Base-by-base conservation (phyloP, 169 alveolate genomes). In the Plasmodium adleri region DNA sequence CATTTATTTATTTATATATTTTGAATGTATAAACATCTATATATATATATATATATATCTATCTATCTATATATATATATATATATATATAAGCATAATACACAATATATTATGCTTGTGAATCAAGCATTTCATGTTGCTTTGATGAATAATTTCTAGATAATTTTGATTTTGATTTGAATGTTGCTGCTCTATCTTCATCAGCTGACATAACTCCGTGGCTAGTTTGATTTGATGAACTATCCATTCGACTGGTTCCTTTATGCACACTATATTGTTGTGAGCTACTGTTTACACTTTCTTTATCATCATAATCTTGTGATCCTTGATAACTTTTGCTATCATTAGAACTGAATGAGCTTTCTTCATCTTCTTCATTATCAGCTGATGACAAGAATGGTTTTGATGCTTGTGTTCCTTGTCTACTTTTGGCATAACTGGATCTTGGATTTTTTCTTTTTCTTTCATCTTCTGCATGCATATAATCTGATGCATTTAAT, bases 401-500 rank as follows among this genome's bases (percentile, higher is more conserved):
- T 60, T 83, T 83, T 13, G 91, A 68, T 9, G 83, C 91, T 71
- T 83, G 91, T 3, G 91, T 68, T 2, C 91, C 72, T 58, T 70
- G 91, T 39, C 85, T 70, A 22, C 73, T 83, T 59, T 83, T 83
- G 39, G 91, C 83, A 54, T 83, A 83, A 45, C 15, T 70, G 8
- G 91, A 54, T 83, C 49, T 13, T 45, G 67, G 28, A 2, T 20
- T 67, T 66, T 70, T 83, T 13, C 91, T 83, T 56, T 68, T 67
- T 47, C 91, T 28, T 60, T 70, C 88, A 4, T 76, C 91, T 83
- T 83, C 91, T 5, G 80, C 72, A 47, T 68, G 13, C 91, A 83
- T 83, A 32, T 68, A 83, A 54, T 94, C 96, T 1, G 93, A 91
- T 10, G 93, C 95, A 80, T 95, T 95, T 24, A 88, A 80, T 52